Evolutionary conservation across 106 monocot species (phyloP), one percentile per base, ranked within the genome.

Genomic region (Dendrobium nobile): DNA sequence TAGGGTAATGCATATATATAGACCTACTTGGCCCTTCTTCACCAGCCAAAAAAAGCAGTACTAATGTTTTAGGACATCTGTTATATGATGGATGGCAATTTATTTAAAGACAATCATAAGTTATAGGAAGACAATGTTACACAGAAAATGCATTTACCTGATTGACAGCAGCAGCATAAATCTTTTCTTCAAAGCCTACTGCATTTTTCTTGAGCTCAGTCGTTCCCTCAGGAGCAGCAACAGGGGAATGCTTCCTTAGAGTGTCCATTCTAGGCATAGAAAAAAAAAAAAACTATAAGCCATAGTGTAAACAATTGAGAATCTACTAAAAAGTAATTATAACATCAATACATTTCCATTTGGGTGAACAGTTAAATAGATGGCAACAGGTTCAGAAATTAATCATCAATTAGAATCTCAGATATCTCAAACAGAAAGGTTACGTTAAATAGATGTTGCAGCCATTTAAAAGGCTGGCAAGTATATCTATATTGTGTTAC

Each of bases 181-280:
- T 97, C 80, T 97, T 94, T 84, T 94, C 92, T 79, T 97, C 96
- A 86, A 94, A 94, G 40, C 88, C 73, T 4, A 87, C 54, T 54
- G 96, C 96, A 83, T 92, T 90, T 81, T 94, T 94, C 15, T 87
- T 85, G 44, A 97, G 80, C 79, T 97, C 89, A 78, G 45, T 84
- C 45, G 94, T 78, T 67, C 90, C 85, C 16, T 94, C 94, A 75
- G 90, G 90, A 7, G 77, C 88, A 67, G 87, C 73, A 3, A 89
- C 75, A 7, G 90, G 92, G 18, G 94, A 67, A 73, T 92, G 88
- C 82, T 81, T 92, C 84, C 88, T 86, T 61, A 97, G 84, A 44
- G 94, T 91, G 1, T 94, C 96, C 94, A 94, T 90, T 92, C 96
- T 97, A 73, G 70, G 0, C 13, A 77, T 5, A 73, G 5, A 74